Evolutionary conservation across 305 asterid genomes (phyloP), one percentile per base, ranked within the genome.

Genomic region (Fraxinus sp.): DNA sequence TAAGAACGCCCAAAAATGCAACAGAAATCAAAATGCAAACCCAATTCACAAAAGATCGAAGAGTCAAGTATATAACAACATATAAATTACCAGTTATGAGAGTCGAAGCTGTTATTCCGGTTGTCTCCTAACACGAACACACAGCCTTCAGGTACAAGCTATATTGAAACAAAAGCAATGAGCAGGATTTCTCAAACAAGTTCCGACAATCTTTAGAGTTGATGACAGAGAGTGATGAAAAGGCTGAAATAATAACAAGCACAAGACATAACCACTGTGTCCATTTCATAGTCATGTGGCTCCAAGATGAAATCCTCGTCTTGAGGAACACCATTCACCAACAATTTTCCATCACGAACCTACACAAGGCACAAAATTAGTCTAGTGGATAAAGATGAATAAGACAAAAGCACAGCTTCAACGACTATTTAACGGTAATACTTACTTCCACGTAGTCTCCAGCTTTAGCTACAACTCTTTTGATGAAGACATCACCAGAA

Each of bases 51-150:
- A 39, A 9, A 39, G 49, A 20, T 9, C 35, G 10, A 75, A 18
- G 1, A 24, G 37, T 18, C 16, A 9, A 18, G 30, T 11, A 7
- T 35, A 74, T 46, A 2, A 26, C 35, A 24, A 76, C 10, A 22
- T 41, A 57, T 52, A 0, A 80, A 78, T 84, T 81, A 90, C 93
- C 93, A 90, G 80, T 85, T 59, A 64, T 85, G 93, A 28, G 93
- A 90, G 86, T 90, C 93, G 6, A 26, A 84, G 84, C 91, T 90
- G 83, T 85, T 84, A 83, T 90, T 90, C 22, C 93, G 90, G 55
- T 90, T 90, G 85, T 90, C 93, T 72, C 93, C 93, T 89, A 90
- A 55, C 80, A 90, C 93, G 52, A 86, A 90, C 82, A 90, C 93
- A 68, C 44, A 85, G 68, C 91, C 93, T 62, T 90, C 89, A 9